phyloP scores from a whole-genome alignment of 345 rosid genomes.

The Syzygium jambos region DNA sequence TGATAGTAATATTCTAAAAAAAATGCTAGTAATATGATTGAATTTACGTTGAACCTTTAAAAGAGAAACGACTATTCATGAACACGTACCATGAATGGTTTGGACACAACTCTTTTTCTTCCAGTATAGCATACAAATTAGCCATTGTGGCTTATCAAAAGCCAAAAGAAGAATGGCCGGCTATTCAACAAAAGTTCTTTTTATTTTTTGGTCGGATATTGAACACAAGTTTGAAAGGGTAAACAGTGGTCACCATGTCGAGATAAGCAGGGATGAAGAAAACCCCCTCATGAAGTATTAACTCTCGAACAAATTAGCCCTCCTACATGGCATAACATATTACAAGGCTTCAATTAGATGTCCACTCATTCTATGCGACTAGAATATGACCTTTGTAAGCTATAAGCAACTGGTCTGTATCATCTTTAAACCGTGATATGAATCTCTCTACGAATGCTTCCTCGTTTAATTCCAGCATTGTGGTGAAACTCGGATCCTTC shows the following conservation, averaged over 20 bases:
- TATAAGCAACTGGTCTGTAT: constrained; percentile 15
- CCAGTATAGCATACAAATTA: background rate
- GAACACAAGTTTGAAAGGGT: background rate
- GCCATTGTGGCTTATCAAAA: background rate
- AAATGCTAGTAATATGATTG: background rate
- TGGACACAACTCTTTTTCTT: background rate
- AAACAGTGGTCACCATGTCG: background rate
- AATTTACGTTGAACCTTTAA: background rate
- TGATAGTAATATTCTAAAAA: background rate
- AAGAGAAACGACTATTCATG: background rate
- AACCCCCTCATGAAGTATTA: background rate
- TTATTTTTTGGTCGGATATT: background rate
- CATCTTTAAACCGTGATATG: constrained; percentile 15
- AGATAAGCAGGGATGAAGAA: background rate
- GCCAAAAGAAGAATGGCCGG: background rate
- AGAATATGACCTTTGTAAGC: constrained; percentile 17
- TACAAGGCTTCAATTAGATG: background rate
- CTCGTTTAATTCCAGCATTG: background rate
- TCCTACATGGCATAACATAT: constrained; percentile 12
- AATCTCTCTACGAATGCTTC: constrained; percentile 17
- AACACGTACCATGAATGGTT: background rate
- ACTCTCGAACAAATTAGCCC: background rate
- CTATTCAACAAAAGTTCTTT: background rate
- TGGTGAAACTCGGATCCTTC: constrained; percentile 6
- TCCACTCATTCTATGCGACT: background rate